Evolutionary conservation across 805 yeast genomes (phyloP), one percentile per base, ranked within the genome.

Genomic region (Wickerhamomyces queroliae): DNA sequence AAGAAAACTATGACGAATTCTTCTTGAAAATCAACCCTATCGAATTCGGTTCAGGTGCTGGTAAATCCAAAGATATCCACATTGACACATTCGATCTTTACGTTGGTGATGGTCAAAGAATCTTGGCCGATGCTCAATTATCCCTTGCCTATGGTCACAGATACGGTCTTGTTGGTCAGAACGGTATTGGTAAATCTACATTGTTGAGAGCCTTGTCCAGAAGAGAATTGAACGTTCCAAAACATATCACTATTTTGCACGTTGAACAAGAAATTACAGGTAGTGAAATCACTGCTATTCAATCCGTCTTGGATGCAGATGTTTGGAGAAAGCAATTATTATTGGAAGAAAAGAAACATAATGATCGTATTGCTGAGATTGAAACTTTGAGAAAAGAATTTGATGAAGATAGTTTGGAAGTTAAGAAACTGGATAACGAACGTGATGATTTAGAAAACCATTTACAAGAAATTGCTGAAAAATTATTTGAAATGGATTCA

Each of bases 171-270:
- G 96, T 93, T 33, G 99, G 99, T 63, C 95, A 90, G 60, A 93
- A 93, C 69, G 99, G 99, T 91, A 90, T 93, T 51, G 99, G 99
- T 81, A 93, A 93, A 63, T 90, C 98, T 33, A 93, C 99, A 0
- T 67, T 93, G 39, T 69, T 93, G 58, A 75, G 87, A 50, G 99
- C 99, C 0, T 68, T 93, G 39, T 83, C 97, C 1, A 78, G 95
- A 61, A 83, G 99, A 75, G 99, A 93, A 58, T 70, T 93, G 52
- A 80, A 88, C 42, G 83, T 93, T 51, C 98, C 99, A 12, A 89
- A 86, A 53, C 98, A 93, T 61, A 91, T 93, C 47, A 86, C 98
- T 2, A 86, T 93, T 62, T 71, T 93, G 51, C 96, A 93, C 56
- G 99, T 93, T 41, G 99, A 93, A 62, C 99, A 93, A 74, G 99